Percentiles rank a stretch among this genome's conserved stretches.
Conservation (phyloP, 352 stramenopile species). For the Phytophthora uliginosa region DNA sequence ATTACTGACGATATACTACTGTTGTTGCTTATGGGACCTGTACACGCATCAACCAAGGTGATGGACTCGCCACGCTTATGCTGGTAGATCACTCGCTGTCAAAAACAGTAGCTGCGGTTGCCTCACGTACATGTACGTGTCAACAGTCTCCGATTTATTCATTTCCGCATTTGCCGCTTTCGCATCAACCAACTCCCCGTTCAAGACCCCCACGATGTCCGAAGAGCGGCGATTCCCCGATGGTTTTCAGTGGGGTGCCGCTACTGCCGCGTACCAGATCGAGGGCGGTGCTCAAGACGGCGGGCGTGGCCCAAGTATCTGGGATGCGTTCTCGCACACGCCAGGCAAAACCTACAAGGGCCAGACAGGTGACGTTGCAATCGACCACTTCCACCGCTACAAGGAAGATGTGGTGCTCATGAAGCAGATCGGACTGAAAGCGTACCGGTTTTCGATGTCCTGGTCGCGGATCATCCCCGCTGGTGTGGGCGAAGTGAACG, state of each 20-base stretch:
- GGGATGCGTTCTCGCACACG: conserved; percentile 90
- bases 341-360: conserved; percentile 72
- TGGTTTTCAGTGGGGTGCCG: conserved; percentile 66
- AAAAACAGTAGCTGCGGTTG: not conserved
- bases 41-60: not conserved
- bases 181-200: not conserved
- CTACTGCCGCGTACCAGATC: conserved; percentile 94
- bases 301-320: conserved; percentile 88
- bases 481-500: conserved; percentile 83
- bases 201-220: not conserved
- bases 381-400: conserved; percentile 94
- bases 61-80: not conserved
- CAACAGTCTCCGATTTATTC: no score
- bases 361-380: conserved; percentile 88
- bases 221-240: not conserved
- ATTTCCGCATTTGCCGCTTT: not conserved
- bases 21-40: not conserved
- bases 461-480: conserved; percentile 95
- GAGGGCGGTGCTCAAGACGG: conserved; percentile 90
- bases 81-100: not conserved
- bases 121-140: not conserved
- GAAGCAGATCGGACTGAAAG: conserved; percentile 90
- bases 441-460: conserved; percentile 93
- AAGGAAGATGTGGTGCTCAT: conserved; percentile 93
- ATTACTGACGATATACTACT: not conserved